Conservation (phyloP, 139 green algal genomes). For the Chloropicon primus region DNA sequence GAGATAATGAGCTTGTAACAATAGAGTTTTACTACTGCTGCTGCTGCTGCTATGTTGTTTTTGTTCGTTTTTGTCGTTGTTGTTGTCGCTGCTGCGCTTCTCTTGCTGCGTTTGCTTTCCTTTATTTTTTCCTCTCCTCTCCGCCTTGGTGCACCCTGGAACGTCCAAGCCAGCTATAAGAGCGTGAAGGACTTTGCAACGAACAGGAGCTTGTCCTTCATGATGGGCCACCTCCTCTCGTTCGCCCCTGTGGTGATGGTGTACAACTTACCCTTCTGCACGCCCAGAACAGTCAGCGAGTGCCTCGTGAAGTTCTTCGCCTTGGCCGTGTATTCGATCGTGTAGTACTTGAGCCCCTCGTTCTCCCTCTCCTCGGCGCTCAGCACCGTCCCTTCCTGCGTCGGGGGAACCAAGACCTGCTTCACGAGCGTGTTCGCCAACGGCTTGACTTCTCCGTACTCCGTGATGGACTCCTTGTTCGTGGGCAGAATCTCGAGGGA, state of each 20-base stretch:
- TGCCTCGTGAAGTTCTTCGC: conserved; percentile 56
- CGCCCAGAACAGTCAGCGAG: conserved; percentile 26
- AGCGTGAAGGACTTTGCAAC: conserved; percentile 46
- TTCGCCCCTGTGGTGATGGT: conserved; percentile 78
- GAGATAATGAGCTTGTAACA: background rate
- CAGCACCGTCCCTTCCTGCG: conserved; percentile 61
- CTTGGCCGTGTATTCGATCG: conserved; percentile 80
- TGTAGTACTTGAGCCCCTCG: conserved; percentile 74
- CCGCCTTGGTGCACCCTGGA: too few species aligned
- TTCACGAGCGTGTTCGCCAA: conserved; percentile 14
- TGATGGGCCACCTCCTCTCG: conserved; percentile 78
- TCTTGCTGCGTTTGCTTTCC: background rate
- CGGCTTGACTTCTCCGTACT: conserved; percentile 27
- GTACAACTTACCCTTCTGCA: conserved; percentile 76
- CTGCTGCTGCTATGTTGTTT: background rate
- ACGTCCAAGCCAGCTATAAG: too few species aligned
- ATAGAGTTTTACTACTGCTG: too few species aligned
- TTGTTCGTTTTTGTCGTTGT: background rate
- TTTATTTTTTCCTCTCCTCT: background rate
- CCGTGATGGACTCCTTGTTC: conserved; percentile 65
- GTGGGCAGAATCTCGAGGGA: conserved; percentile 74
- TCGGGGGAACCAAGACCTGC: conserved; percentile 28
- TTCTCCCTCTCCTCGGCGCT: conserved; percentile 33
- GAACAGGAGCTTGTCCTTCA: conserved; percentile 62
- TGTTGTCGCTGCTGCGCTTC: background rate